Evolutionary conservation across 257 asterid genomes (phyloP), one percentile per base, ranked within the genome.

Genomic region (Przewalskia tangutica): DNA sequence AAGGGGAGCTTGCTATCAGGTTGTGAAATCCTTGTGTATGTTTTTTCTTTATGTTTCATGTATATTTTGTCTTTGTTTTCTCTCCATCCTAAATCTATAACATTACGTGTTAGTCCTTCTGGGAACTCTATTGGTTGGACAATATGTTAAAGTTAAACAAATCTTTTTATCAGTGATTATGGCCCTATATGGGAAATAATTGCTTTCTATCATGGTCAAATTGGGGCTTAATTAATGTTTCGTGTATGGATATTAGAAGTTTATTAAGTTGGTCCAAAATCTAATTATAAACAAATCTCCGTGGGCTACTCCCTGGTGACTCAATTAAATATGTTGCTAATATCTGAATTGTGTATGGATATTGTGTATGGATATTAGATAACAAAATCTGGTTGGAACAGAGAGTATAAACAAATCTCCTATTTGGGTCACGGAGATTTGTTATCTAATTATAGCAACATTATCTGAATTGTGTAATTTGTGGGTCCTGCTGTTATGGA

Each of bases 1-100:
- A 94, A 89, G 97, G 98, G 32, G 98, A 94, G 82, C 90, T 92
- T 79, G 97, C 97, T 17, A 91, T 94, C 81, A 92, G 98, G 98
- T 91, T 77, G 83, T 12, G 14, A 77, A 54, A 51, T 13, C 50
- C 8, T 50, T 48, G n/a, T 12, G 20, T 7, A 0, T 42, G 44
- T 6, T 6, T 20, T 55, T 67, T 63, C 54, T 65, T 78, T 60
- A 18, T 82, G 53, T 68, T 71, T 67, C 54, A 55, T 8, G 16
- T 16, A 83, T 46, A 56, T 5, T 53, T 20, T 42, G 66, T 38
- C 40, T 12, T 40, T 51, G 58, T 14, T 20, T 17, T 51, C 44
- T 42, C 66, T 46, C n/a, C 70, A 56, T 8, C 63, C 63, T 81
- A 23, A 65, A 80, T 82, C 12, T 51, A 38, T 23, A 7, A 38